phyloP scores from a whole-genome alignment of 768 basidiomycete genomes.

The Leccinum arenicola region DNA sequence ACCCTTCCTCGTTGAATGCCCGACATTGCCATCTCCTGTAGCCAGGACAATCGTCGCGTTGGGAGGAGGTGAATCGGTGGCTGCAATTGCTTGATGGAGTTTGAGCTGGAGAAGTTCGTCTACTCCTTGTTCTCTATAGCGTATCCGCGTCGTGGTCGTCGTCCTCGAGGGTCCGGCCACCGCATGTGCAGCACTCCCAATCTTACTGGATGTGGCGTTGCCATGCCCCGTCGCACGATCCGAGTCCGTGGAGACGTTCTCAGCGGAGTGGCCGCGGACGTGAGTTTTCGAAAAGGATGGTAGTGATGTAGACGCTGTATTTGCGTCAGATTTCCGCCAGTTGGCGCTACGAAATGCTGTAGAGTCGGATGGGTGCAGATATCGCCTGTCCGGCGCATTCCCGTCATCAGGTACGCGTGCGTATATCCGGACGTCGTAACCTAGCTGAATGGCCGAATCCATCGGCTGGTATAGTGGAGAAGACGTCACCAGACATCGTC shows the following conservation, averaged over 20 bases:
- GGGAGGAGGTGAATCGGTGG: constrained; percentile 58
- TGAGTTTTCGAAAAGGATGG: constrained; percentile 11
- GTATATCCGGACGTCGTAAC: constrained; percentile 71
- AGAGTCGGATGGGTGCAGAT: constrained; percentile 12
- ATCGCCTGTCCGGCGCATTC: constrained; percentile 54
- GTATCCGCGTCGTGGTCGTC: constrained; percentile 39
- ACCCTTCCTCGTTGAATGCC: constrained; percentile 91
- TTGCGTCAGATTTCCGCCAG: constrained; percentile 23
- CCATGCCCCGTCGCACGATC: constrained; percentile 13
- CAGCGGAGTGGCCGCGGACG: constrained; percentile 16
- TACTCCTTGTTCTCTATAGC: constrained; percentile 89
- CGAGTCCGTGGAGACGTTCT: constrained; percentile 27
- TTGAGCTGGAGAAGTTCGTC: constrained; percentile 95
- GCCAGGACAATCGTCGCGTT: constrained; percentile 85
- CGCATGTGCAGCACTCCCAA: constrained; percentile 11
- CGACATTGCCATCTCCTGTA: constrained; percentile 90
- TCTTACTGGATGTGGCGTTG: background rate
- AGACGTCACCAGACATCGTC: constrained; percentile 75
- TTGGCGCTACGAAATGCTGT: constrained; percentile 12
- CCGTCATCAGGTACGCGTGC: constrained; percentile 69
- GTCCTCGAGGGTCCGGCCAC: constrained; percentile 16
- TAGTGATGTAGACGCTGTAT: background rate
- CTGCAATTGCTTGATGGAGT: constrained; percentile 80
- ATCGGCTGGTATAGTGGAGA: constrained; percentile 85
- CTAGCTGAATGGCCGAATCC: constrained; percentile 66